Evolutionary conservation across 2,329 filamentous ascomycete species (phyloP), one percentile per base, ranked within the genome.

Genomic region (Sclerotiophoma versabilis): DNA sequence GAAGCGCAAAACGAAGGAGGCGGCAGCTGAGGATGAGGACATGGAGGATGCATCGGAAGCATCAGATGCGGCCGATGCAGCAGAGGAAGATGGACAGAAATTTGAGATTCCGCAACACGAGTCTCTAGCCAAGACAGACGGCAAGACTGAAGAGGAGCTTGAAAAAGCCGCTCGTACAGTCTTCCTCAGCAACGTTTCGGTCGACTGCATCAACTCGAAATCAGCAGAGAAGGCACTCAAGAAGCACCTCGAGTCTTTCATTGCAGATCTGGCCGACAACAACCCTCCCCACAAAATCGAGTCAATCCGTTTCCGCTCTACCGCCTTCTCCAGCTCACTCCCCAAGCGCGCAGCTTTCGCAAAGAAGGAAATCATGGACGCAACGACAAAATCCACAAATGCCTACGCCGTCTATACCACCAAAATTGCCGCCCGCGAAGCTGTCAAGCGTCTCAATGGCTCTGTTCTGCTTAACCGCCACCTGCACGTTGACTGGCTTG

Each of bases 281-380:
- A 79, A 79, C 17, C 73, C 77, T 11, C 79, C 82, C 17, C 89
- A 91, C 75, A 93, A 90, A 68, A 81, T 99, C 37, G 91, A 96
- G 73, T 96, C 93, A 2, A 82, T 99, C 57, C 91, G 95, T 19
- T 99, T 98, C 81, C 91, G 95, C 53, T 98, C 93, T 7, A 91
- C 92, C 12, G 90, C 95, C 2, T 98, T 96, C 74, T 84, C 89
- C 5, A 86, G 86, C 23, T 84, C 87, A 14, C 84, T 97, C 51
- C 95, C 95, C 43, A 97, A 96, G 79, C 91, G 93, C 59, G 95
- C 93, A n/a, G 90, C 95, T 20, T 98, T 87, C 74, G 95, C 93
- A 58, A 96, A 91, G 66, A 92, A 93, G 73, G 88, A 92, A 20
- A 81, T 98, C 53, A 93, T 97, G 88, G 88, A 91, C 57, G 86